Percentiles rank a stretch among this genome's conserved stretches.
phyloP scores from a whole-genome alignment of 2,329 filamentous ascomycete genomes.

The Seiridium unicorne region DNA sequence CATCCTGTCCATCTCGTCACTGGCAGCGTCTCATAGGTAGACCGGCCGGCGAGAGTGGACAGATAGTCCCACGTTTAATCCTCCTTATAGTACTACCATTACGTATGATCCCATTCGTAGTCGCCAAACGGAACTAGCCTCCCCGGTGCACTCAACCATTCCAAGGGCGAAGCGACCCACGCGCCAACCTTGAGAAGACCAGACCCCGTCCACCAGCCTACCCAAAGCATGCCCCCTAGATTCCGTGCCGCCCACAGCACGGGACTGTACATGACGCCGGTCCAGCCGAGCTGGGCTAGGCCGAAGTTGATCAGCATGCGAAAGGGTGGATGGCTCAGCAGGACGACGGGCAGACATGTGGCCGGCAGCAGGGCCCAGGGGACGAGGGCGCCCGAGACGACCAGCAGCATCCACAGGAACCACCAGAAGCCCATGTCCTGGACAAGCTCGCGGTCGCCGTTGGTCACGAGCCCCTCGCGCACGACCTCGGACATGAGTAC shows the following conservation, averaged over 20 bases:
- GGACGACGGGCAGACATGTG: not conserved
- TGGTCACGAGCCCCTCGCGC: constrained; percentile 17
- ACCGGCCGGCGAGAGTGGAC: too few species aligned
- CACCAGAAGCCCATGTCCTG: constrained; percentile 17
- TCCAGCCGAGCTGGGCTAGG: constrained; percentile 8
- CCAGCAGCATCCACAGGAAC: constrained; percentile 18
- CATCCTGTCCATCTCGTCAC: too few species aligned
- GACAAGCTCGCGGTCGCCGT: constrained; percentile 13
- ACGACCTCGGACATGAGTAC: constrained; percentile 17
- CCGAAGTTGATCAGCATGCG: constrained; percentile 5
- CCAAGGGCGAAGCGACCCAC: not conserved
- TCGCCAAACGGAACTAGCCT: not conserved
- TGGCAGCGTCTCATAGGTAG: too few species aligned
- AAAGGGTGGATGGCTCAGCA: constrained; percentile 7
- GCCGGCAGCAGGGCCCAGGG: constrained; percentile 5
- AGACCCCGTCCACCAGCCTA: not conserved
- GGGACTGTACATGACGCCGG: constrained; percentile 5
- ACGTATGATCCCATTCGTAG: not conserved
- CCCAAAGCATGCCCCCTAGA: not conserved
- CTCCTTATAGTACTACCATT: not conserved
- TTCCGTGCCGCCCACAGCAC: not conserved
- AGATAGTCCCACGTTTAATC: too few species aligned
- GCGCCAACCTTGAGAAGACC: not conserved
- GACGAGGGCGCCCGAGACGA: constrained; percentile 5
- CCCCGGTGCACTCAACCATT: not conserved